Evolutionary conservation across 2,329 filamentous ascomycete species (phyloP), one percentile per base, ranked within the genome.

Genomic region (Fusarium decemcellulare): DNA sequence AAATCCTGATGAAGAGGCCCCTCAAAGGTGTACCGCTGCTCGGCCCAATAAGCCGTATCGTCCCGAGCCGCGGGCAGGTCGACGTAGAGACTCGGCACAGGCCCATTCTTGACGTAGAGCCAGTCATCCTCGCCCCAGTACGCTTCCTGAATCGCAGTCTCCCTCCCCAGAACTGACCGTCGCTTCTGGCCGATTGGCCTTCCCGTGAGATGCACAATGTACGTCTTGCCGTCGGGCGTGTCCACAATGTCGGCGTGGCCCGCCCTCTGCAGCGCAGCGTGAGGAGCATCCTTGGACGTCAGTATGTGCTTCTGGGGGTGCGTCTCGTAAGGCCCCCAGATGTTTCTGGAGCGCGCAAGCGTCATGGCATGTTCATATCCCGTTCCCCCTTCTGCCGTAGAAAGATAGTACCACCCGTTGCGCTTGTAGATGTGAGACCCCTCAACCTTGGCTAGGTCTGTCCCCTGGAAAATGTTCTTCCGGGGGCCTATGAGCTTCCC

Each of bases 321-420:
- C 2, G 83, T 76, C 70, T 90, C 86, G 77, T 91, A 92, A 0
- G 90, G 89, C 0, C 90, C 90, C 81, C 87, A 87, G 61, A 89
- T 75, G 74, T 84, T 70, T 57, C 81, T 74, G 7, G 84, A 81
- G 54, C 86, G 81, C 63, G 90, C 79, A 4, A 92, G 83, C 30
- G 89, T 91, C 71, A 85, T 86, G 4, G 88, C 86, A 70, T 92
- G 90, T 1, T 86, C 83, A 63, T 87, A 88, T 6, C 85, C 89
- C 0, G 88, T 90, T 6, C 88, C 88, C 29, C 87, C 88, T 72
- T 90, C 87, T 4, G 88, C 88, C 0, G 85, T 88, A 7, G 90
- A 77, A 8, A 90, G 81, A 70, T 90, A 90, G 68, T 90, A 90
- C 81, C 84, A 88, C 8, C 84, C 86, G 39, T 85, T 85, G 44